Base-by-base conservation (phyloP, 2,329 filamentous ascomycete species). In the Aspergillus clavatus region DNA sequence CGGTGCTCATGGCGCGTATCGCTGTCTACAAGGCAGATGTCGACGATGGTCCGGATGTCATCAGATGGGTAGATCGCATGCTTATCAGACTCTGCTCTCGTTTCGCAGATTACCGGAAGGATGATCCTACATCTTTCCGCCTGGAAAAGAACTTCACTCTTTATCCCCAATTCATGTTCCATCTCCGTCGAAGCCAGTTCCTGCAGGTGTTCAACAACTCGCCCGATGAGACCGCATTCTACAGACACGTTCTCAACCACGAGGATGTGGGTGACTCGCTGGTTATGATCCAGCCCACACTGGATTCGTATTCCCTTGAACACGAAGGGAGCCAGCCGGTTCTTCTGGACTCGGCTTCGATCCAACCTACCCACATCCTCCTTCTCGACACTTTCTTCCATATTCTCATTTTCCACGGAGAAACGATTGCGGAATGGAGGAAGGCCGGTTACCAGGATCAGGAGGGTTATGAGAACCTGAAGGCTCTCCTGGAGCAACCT, bases 161-260 rank as follows among this genome's bases (percentile, higher is more conserved):
- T 12, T 98, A 98, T 64, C 93, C 93, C 21, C 93, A 98, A 67
- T 98, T 98, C 73, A 98, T 98, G 93, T 98, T 98, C 78, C 93
- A 98, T 69, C 79, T 98, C 50, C 86, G 93, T 58, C 83, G 93
- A 69, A 95, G 89, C 70, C 93, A 97, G 69, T 98, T 98, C 76
- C 72, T 98, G 54, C 93, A 98, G 65, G 90, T 98, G 46, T 98
- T 98, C 80, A 98, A 98, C 76, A 98, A 97, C 70, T 97, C 91
- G 0, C 93, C 93, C 6, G 93, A 98, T 60, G 93, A 98, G 71
- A 98, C 93, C 19, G 93, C 93, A n/a, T 98, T 98, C 71, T 95
- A 97, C 67, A 82, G 93, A 50, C 93, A 98, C 64, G 89, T 98
- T 3, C 78, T 98, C 53, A 95, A 97, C 66, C 90, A 97, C 60